Evolutionary conservation across 495 filamentous ascomycete genomes (phyloP), one percentile per base, ranked within the genome.

Genomic region (Neurospora sp.): DNA sequence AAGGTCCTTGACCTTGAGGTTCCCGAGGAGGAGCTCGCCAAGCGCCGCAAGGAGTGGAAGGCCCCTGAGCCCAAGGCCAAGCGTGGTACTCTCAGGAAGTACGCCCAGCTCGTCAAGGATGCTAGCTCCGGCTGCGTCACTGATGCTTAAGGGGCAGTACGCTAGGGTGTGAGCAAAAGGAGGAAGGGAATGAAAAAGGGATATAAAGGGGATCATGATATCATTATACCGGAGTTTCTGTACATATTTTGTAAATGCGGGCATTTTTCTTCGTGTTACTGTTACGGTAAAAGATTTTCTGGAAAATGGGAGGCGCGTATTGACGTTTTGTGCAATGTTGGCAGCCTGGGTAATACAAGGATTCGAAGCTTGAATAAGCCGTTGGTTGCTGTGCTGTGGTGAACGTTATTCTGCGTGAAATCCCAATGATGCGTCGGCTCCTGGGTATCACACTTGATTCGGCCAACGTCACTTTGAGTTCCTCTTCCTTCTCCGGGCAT

Each of bases 61-160:
- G 85, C 89, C n/a, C 92, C 91, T 53, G 80, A 85, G 74, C 74
- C 89, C 68, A 91, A 89, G 81, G 93, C 92, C 73, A 83, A 82
- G 27, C 89, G 89, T 81, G 92, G 92, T 12, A 94, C 92, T 16
- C 80, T 95, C 73, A 89, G 88, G 74, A 94, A 94, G 82, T 95
- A 95, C 77, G 87, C 91, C 27, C 84, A 83, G 79, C 76, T 88
- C 65, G 90, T 95, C 44, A 87, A 83, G 72, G 91, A 94, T 81
- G 92, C 92, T 8, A 92, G 90, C 83, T 89, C 90, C 72, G 92
- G 92, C 42, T 94, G 93, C 79, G 89, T 95, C 46, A 95, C 92
- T 5, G 93, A 94, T 78, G 85, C 80, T 16, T 68, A 61, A 59
- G 12, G 12, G 7, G 4, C 5, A 12, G 48, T 59, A 11, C 9